Conservation (phyloP, 2,329 filamentous ascomycete species). For the Aspergillus sp. region DNA sequence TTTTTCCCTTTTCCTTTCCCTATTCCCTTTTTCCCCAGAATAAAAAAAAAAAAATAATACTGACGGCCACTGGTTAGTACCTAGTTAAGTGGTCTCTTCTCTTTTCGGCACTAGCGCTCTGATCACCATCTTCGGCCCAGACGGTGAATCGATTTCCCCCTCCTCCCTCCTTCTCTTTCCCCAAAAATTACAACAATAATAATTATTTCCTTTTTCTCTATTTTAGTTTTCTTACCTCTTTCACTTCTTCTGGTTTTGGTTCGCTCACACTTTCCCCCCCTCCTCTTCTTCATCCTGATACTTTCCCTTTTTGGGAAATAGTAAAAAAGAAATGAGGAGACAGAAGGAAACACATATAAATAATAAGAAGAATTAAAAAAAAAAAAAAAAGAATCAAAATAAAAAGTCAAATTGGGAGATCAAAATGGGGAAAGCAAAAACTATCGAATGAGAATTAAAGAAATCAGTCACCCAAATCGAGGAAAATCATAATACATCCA, state of each 20-base stretch:
- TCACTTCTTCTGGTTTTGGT: not conserved
- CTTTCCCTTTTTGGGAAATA: not conserved
- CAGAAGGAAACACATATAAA: not conserved
- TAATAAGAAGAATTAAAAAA: not conserved
- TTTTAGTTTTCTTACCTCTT: slow-evolving; percentile 7
- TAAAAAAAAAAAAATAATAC: not conserved
- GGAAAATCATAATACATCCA: not conserved
- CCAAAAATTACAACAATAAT: slow-evolving; percentile 7
- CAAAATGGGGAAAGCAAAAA: too few relatives aligned
- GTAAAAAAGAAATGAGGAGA: slow-evolving; percentile 2
- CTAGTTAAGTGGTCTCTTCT: not conserved
- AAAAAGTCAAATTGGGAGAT: too few relatives aligned
- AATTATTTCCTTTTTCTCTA: slow-evolving; percentile 5
- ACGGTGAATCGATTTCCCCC: slow-evolving; percentile 1
- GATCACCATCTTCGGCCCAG: slow-evolving; percentile 15
- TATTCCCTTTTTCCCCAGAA: slow-evolving; percentile 5
- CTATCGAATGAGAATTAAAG: too few relatives aligned
- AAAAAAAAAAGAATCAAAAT: too few relatives aligned
- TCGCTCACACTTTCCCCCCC: not conserved
- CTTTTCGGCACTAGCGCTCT: slow-evolving; percentile 14
- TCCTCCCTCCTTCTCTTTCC: not conserved
- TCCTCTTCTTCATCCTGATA: not conserved
- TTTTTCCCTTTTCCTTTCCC: not conserved
- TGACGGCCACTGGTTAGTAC: not conserved
- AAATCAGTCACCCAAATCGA: not conserved